Evolutionary conservation across 73 alveolate genomes (phyloP), one percentile per base, ranked within the genome.

Genomic region (Paramecium bursaria): DNA sequence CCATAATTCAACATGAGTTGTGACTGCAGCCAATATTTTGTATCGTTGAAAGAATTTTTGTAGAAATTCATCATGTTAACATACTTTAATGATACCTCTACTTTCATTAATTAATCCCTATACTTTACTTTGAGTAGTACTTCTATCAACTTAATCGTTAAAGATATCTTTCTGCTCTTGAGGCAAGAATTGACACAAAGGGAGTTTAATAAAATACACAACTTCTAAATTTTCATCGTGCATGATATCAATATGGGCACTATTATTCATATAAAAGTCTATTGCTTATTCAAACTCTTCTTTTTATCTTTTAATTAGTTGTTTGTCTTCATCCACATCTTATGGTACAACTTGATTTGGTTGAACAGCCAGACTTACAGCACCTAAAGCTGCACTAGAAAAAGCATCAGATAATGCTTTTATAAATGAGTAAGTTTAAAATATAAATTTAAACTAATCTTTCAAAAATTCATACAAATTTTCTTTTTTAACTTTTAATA

Each of bases 21-120:
- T 79, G 0, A 94, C 51, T 6, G 55, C 85, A 74, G 77, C 94
- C 80, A 52, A 80, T 53, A 52, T 87, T 86, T 73, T 92, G 90
- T 77, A 92, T 74, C 86, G 86, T 27, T 31, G 76, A 60, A 15
- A 92, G 85, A 87, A 85, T 86, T 90, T 94, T 50, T 91, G 74
- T 7, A 94, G 88, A 50, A 86, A 75, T 74, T 92, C 95, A 57
- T 94, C 97, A 57, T 95, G 98, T 75, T 92, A 93, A 94, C 97
- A 94, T 85, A 94, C 98, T 75, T 97, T 98, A 74, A 92, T 92
- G 11, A 97, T 86, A 49, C 95, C 95, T 3, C 94, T 95, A n/a
- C 92, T 86, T 48, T 87, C 93, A 25, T 87, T 86, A 50, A 95
- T 74, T n/a, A 97, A 87, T 19, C 93, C 97, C 87, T 23, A 93